A percentile compares a stretch with the other conserved stretches of the same genome.
Evolutionary conservation across 345 rosid species (phyloP).

Genomic region (Nasturtium officinale): DNA sequence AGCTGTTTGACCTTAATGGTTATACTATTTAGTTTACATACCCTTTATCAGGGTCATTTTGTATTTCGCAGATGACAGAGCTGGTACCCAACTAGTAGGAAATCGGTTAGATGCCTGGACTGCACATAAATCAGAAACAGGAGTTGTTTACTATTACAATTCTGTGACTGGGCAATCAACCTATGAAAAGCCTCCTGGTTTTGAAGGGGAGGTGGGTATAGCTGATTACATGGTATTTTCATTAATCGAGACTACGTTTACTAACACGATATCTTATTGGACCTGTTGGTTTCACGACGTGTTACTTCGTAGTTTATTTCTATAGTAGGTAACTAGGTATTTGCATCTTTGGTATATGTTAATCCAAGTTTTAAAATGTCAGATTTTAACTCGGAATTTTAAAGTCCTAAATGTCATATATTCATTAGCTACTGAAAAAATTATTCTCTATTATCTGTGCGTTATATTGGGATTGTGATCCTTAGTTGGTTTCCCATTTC

Average conservation of each 20-base stretch:
- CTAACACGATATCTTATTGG: background rate
- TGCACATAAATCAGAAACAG: slow-evolving; percentile 84
- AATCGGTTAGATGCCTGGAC: slow-evolving; percentile 81
- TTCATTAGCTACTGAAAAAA: slow-evolving; percentile 9
- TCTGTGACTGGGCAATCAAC: slow-evolving; percentile 86
- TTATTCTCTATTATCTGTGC: background rate
- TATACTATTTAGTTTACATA: slow-evolving; percentile 45
- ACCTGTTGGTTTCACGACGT: background rate
- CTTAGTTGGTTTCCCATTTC: slow-evolving; percentile 5
- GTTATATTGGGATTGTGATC: slow-evolving; percentile 11
- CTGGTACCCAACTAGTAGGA: slow-evolving; percentile 48
- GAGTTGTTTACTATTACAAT: slow-evolving; percentile 83
- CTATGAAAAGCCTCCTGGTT: slow-evolving; percentile 83
- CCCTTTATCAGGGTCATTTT: slow-evolving; percentile 41
- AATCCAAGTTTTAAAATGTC: background rate
- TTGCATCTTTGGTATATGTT: background rate
- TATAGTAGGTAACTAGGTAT: slow-evolving; percentile 2
- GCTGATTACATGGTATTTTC: slow-evolving; percentile 29
- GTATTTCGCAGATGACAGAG: slow-evolving; percentile 61
- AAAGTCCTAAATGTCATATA: background rate
- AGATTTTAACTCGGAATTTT: background rate
- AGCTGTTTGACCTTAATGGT: slow-evolving; percentile 55
- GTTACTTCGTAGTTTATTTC: slow-evolving; percentile 8
- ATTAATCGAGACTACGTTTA: slow-evolving; percentile 12
- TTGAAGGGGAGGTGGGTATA: slow-evolving; percentile 69